phyloP scores from a whole-genome alignment of 139 green algal species.

The Haematococcus sp. region DNA sequence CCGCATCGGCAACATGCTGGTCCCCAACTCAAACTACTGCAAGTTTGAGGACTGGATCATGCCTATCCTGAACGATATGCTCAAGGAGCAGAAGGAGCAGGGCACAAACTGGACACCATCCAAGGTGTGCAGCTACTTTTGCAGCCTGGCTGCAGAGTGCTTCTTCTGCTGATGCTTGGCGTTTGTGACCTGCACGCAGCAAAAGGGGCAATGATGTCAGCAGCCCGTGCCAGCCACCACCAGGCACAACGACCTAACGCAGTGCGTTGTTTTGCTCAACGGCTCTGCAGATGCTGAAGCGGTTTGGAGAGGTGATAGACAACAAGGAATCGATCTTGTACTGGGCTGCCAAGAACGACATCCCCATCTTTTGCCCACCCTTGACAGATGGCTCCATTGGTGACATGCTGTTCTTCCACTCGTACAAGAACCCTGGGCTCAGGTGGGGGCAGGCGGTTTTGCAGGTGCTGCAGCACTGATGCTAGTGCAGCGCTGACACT shows the following conservation, averaged over 20 bases:
- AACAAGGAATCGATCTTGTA: constrained; percentile 87
- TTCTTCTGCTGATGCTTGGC: not conserved
- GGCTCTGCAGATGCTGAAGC: constrained; percentile 56
- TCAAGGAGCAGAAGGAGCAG: constrained; percentile 84
- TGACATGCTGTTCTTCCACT: constrained; percentile 99
- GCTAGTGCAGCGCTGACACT: not conserved
- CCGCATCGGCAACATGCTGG: constrained; percentile 97
- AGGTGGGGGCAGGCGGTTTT: constrained; percentile 9
- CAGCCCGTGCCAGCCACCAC: too few relatives aligned
- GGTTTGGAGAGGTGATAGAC: constrained; percentile 79
- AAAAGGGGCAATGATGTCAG: too few relatives aligned
- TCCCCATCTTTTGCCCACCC: constrained; percentile 94
- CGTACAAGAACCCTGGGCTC: constrained; percentile 70
- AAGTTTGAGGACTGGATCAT: constrained; percentile 99
- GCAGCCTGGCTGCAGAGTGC: too few relatives aligned
- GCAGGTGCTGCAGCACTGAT: not conserved
- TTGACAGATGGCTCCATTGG: constrained; percentile 92
- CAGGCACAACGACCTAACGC: too few relatives aligned
- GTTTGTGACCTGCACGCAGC: not conserved
- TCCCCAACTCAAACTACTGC: constrained; percentile 99
- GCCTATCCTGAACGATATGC: constrained; percentile 91
- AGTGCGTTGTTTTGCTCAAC: too few relatives aligned
- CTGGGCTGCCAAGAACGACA: constrained; percentile 89
- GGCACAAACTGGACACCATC: constrained; percentile 91
- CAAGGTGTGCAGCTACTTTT: constrained; percentile 61